Conservation (phyloP, 306 rosid genomes). For the Acacia confusa region DNA sequence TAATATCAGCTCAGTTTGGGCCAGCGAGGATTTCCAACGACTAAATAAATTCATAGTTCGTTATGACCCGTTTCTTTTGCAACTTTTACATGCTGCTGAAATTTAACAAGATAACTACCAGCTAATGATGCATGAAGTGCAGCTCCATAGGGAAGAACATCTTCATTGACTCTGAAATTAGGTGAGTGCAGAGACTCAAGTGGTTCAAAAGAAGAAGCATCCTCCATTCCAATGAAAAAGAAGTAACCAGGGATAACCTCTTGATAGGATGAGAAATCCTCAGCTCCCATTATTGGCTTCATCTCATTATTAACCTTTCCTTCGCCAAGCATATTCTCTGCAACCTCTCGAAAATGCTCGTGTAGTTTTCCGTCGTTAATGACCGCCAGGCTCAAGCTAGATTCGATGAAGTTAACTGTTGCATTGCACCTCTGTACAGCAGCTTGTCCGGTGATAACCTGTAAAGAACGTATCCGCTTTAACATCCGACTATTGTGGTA, state of each 20-base stretch:
- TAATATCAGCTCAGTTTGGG: neutral
- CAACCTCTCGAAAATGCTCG: conserved; percentile 49
- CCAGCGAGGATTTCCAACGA: neutral
- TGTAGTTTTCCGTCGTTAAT: conserved; percentile 62
- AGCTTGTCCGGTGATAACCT: conserved; percentile 82
- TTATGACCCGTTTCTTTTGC: conserved; percentile 40
- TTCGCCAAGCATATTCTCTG: conserved; percentile 63
- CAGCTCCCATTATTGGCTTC: conserved; percentile 64
- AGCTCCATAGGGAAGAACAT: conserved; percentile 74
- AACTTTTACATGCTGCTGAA: conserved; percentile 33
- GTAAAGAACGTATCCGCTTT: conserved; percentile 13
- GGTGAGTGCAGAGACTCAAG: conserved; percentile 53
- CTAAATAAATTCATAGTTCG: conserved; percentile 45
- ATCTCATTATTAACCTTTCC: conserved; percentile 48
- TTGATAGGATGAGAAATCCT: conserved; percentile 86
- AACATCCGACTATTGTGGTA: neutral
- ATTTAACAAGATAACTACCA: conserved; percentile 50
- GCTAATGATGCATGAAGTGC: conserved; percentile 91
- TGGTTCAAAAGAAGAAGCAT: conserved; percentile 30
- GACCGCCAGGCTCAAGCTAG: conserved; percentile 53
- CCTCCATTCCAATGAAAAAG: conserved; percentile 64
- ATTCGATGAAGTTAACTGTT: conserved; percentile 55
- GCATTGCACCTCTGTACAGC: conserved; percentile 89
- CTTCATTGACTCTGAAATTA: conserved; percentile 66
- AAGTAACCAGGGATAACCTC: conserved; percentile 72